These are phyloP conservation scores for Tulasnella sp. DNA, from an alignment of 768 basidiomycete genomes.

Conservation along the genomic window DNA sequence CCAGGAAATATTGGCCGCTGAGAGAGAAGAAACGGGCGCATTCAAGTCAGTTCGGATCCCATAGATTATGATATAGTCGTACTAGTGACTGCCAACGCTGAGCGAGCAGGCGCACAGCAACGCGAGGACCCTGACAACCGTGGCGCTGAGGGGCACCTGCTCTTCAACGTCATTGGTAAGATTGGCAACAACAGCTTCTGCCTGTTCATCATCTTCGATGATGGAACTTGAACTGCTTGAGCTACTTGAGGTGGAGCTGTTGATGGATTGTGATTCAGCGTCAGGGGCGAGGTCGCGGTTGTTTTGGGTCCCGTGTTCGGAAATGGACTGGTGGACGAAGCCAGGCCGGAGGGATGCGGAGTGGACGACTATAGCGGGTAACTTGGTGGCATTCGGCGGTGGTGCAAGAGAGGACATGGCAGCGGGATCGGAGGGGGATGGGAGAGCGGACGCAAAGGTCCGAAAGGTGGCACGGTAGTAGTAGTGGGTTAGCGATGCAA, in stretches of 20 bases:
- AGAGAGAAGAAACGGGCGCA: not conserved
- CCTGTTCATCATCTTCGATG: conserved; percentile 2
- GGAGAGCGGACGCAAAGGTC: too few species aligned
- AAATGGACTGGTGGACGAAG: not conserved
- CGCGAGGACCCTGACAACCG: conserved; percentile 35
- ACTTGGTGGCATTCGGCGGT: not conserved
- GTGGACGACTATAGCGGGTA: not conserved
- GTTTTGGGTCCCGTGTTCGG: not conserved
- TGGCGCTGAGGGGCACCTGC: not conserved
- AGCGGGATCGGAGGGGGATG: not conserved
- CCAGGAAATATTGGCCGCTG: conserved; percentile 63
- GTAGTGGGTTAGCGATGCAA: too few species aligned
- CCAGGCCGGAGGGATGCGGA: not conserved
- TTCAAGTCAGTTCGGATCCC: not conserved
- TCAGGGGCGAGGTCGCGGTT: not conserved
- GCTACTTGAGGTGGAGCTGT: not conserved
- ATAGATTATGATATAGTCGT: conserved; percentile 21
- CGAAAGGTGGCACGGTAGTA: too few species aligned
- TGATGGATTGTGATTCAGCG: not conserved
- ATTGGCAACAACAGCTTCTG: conserved; percentile 10
- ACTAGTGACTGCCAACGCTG: conserved; percentile 72
- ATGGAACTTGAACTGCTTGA: not conserved
- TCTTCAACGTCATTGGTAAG: not conserved
- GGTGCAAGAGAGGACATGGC: not conserved
- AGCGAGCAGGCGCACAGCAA: conserved; percentile 60